Conservation (phyloP, 768 basidiomycete genomes). For the Boletus vermiculosoides region DNA sequence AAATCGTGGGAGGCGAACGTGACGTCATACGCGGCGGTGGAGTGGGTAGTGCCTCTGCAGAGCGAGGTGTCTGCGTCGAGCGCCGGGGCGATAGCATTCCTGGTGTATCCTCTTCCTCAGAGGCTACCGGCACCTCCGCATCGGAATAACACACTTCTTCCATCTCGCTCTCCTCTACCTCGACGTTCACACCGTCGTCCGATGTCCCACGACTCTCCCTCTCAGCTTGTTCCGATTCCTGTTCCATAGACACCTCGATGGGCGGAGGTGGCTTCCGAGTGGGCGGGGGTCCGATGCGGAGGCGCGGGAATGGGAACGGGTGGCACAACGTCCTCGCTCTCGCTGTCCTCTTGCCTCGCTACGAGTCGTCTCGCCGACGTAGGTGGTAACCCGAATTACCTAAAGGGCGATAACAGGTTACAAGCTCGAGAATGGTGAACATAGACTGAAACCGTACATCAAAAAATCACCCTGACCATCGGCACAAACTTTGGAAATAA, state of each 20-base stretch:
- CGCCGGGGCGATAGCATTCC: slow-evolving; percentile 33
- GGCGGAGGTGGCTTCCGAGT: slow-evolving; percentile 34
- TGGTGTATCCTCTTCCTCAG: slow-evolving; percentile 20
- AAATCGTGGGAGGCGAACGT: slow-evolving; percentile 25
- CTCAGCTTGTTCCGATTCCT: slow-evolving; percentile 34
- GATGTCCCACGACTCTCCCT: slow-evolving; percentile 44
- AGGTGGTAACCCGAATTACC: too few species aligned
- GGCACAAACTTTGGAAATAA: too few species aligned
- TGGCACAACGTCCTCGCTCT: slow-evolving; percentile 24
- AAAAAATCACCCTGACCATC: too few species aligned
- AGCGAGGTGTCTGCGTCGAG: slow-evolving; percentile 19
- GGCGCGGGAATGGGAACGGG: slow-evolving; percentile 35
- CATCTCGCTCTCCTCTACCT: slow-evolving; percentile 70
- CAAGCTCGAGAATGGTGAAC: too few species aligned
- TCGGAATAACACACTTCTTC: slow-evolving; percentile 66
- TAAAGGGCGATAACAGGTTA: too few species aligned
- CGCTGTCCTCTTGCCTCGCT: slow-evolving; percentile 29
- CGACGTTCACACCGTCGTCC: slow-evolving; percentile 63
- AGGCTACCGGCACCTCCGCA: slow-evolving; percentile 30
- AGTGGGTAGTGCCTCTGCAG: slow-evolving; percentile 39
- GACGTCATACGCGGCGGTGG: slow-evolving; percentile 45
- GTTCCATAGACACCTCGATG: slow-evolving; percentile 3
- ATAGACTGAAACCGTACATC: too few species aligned
- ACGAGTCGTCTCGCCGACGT: slow-evolving; percentile 15
- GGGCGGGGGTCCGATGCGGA: slow-evolving; percentile 30